These are phyloP conservation scores for Talaromyces sp. DNA, from an alignment of 2,329 filamentous ascomycete genomes.

Conservation along the genomic window DNA sequence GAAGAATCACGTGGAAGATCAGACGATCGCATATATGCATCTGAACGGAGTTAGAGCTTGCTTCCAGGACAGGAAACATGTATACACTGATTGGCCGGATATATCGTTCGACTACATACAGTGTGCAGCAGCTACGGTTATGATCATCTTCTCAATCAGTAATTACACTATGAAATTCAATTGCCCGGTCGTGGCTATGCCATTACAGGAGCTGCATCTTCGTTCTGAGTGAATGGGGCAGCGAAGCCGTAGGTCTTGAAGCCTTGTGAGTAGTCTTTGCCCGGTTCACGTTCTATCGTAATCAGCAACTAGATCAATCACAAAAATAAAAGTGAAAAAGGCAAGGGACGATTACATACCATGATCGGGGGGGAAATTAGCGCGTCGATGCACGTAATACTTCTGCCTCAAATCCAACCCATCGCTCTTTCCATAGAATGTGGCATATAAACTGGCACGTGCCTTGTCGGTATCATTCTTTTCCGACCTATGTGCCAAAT, in stretches of 20 bases:
- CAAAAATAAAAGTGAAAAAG: background rate
- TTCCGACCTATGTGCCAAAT: conserved; percentile 33
- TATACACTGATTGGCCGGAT: background rate
- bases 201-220: background rate
- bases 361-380: conserved; percentile 27
- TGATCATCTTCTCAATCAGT: background rate
- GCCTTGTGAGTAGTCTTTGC: conserved; percentile 24
- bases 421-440: conserved; percentile 25
- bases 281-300: conserved; percentile 22
- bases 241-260: conserved; percentile 27
- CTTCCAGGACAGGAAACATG: background rate
- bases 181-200: background rate
- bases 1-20: background rate
- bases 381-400: conserved; percentile 27
- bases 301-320: background rate
- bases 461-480: conserved; percentile 26
- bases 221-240: conserved; percentile 23
- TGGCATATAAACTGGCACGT: conserved; percentile 30
- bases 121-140: background rate
- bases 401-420: conserved; percentile 24
- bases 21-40: background rate
- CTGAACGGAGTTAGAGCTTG: background rate
- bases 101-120: background rate
- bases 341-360: conserved; percentile 12
- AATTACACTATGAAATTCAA: background rate